Base-by-base conservation (phyloP, 768 basidiomycete genomes). In the Lactarius deliciosus region DNA sequence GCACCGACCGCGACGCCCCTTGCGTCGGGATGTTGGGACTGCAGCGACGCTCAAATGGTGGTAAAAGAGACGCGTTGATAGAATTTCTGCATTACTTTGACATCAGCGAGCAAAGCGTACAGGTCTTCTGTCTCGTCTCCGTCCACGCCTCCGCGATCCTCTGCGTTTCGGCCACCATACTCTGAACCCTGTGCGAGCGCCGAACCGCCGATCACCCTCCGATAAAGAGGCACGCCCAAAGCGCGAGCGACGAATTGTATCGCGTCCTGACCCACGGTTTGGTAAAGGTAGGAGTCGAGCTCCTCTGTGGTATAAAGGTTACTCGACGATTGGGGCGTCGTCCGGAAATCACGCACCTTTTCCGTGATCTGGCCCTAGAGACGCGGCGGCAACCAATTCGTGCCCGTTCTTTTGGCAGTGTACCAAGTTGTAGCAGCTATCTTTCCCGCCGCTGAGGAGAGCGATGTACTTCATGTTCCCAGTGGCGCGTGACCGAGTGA, bases 81-180 rank as follows among this genome's bases (percentile, higher is more conserved):
- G 59, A 62, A 34, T 57, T 38, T 38, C 47, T 53, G 56, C 57
- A 59, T 25, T 69, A 95, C 96, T 84, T 94, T 89, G 64, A 98
- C 92, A 22, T 81, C 78, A 20, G 78, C 78, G 22, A 99, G 79
- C 36, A 99, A 76, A 25, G 79, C 82, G 71, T 85, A 86, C 34
- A 99, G 82, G 78, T 99, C 97, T 74, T 99, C 97, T 0, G 97
- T 98, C 79, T 99, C 97, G 76, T 99, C 97, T 3, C 94, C 96
- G 40, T 75, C 70, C 25, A 88, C 79, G 2, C 89, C 91, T 47
- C 79, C 78, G 38, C 73, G 67, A 1, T 75, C 73, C 58, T 70
- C 77, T n/a, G 80, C 77, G 53, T 78, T 79, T 69, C 88, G 81
- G 68, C 83, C 80, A 38, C 96, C 97, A 77, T 99, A 99, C 75